Percentiles rank a stretch among this genome's conserved stretches.
These are phyloP conservation scores for Sugiyamaella qingdaonensis DNA, from an alignment of 805 yeast species.

Conservation along the genomic window DNA sequence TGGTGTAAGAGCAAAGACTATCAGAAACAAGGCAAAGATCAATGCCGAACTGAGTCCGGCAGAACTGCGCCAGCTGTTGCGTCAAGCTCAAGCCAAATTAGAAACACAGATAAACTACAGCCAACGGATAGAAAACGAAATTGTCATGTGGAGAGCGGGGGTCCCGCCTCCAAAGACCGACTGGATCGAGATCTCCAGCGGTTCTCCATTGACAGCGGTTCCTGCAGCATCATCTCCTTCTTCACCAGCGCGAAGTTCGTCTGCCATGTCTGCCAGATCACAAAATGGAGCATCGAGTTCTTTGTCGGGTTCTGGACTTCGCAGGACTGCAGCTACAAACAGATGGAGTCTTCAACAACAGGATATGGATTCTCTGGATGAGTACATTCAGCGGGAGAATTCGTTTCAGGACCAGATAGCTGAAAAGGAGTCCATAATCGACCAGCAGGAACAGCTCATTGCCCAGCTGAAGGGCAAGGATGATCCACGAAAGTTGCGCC, in stretches of 20 bases:
- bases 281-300: not conserved
- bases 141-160: slow-evolving; percentile 37
- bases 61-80: slow-evolving; percentile 41
- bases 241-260: not conserved
- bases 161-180: slow-evolving; percentile 24
- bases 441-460: slow-evolving; percentile 18
- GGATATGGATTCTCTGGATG: slow-evolving; percentile 14
- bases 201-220: not conserved
- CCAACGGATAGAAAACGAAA: slow-evolving; percentile 41
- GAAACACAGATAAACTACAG: slow-evolving; percentile 30
- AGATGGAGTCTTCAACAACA: not conserved
- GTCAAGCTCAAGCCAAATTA: slow-evolving; percentile 35
- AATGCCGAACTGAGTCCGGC: slow-evolving; percentile 53
- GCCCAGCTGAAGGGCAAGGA: slow-evolving; percentile 16
- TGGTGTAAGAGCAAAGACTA: slow-evolving; percentile 66
- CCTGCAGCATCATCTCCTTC: slow-evolving; percentile 1
- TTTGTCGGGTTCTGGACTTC: not conserved
- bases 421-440: slow-evolving; percentile 26
- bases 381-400: slow-evolving; percentile 29
- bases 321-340: not conserved
- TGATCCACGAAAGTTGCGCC: slow-evolving; percentile 10
- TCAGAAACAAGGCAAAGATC: slow-evolving; percentile 60
- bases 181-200: slow-evolving; percentile 22
- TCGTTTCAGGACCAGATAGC: slow-evolving; percentile 31
- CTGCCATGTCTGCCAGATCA: slow-evolving; percentile 1